Conservation (phyloP, 345 rosid species). For the Citrus australasica region DNA sequence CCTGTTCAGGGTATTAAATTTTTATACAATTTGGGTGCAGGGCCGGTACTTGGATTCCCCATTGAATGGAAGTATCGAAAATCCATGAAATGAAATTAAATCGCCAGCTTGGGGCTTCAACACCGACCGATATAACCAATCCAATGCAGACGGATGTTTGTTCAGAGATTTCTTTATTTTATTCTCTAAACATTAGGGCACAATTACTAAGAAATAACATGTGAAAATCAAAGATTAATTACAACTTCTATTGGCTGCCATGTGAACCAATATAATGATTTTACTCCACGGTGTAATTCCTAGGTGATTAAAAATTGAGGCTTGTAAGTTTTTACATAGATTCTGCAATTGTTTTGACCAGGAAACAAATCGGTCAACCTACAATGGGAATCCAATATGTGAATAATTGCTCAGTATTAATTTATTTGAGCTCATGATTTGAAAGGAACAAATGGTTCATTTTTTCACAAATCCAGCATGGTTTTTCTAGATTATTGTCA, state of each 20-base stretch:
- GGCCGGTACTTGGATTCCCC: conserved; percentile 28
- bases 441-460: conserved; percentile 20
- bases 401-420: background rate
- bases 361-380: conserved; percentile 32
- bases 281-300: background rate
- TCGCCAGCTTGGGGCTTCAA: conserved; percentile 19
- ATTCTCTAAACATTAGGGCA: conserved; percentile 30
- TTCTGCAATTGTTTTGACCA: conserved; percentile 17
- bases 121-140: conserved; percentile 70
- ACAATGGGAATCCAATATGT: conserved; percentile 24
- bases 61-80: conserved; percentile 12
- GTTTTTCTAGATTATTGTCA: conserved; percentile 18
- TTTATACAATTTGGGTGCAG: background rate
- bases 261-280: background rate
- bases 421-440: conserved; percentile 21
- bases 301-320: background rate
- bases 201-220: conserved; percentile 40
- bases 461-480: conserved; percentile 7
- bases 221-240: conserved; percentile 22
- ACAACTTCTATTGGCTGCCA: conserved; percentile 22
- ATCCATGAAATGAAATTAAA: background rate
- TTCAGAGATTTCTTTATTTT: conserved; percentile 16
- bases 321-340: background rate
- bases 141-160: conserved; percentile 54
- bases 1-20: background rate